phyloP scores from a whole-genome alignment of 1,284 basidiomycete genomes.

The Ganoderma sp. region DNA sequence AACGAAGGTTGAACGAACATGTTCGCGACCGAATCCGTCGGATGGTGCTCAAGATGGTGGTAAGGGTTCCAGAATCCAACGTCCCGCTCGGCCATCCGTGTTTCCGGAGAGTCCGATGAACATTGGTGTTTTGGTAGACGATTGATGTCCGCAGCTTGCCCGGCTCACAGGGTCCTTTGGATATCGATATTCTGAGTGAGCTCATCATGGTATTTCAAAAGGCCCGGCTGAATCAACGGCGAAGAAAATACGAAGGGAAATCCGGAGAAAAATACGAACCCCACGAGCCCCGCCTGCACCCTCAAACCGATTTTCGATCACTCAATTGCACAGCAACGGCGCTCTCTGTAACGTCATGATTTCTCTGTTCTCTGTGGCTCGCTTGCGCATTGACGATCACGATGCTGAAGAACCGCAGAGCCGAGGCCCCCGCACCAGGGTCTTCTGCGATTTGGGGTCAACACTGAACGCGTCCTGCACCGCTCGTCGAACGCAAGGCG shows the following conservation, averaged over 20 bases:
- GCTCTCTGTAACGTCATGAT: slow-evolving; percentile 5
- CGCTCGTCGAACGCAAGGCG: not conserved
- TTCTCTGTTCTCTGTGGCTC: slow-evolving; percentile 5
- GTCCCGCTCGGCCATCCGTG: not conserved
- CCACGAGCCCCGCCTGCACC: not conserved
- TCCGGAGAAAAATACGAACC: not conserved
- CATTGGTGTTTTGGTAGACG: not conserved
- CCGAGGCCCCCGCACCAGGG: not conserved
- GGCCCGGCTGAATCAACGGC: not conserved
- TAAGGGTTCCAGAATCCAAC: not conserved
- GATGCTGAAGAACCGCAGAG: not conserved
- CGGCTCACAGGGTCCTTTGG: not conserved
- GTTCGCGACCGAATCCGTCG: not conserved
- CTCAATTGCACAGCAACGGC: not conserved
- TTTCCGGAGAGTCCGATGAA: not conserved
- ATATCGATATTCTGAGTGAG: not conserved
- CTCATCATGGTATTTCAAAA: not conserved
- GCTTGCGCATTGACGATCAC: not conserved
- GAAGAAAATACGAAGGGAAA: not conserved
- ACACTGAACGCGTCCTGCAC: not conserved
- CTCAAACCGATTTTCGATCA: not conserved
- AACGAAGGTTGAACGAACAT: not conserved
- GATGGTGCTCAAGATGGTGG: not conserved
- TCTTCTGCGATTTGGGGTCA: slow-evolving; percentile 8
- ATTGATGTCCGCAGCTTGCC: not conserved